A percentile compares a stretch with the other conserved stretches of the same genome.
These are phyloP conservation scores for Peniophora sp. DNA, from an alignment of 1,284 basidiomycete species.

Conservation along the genomic window DNA sequence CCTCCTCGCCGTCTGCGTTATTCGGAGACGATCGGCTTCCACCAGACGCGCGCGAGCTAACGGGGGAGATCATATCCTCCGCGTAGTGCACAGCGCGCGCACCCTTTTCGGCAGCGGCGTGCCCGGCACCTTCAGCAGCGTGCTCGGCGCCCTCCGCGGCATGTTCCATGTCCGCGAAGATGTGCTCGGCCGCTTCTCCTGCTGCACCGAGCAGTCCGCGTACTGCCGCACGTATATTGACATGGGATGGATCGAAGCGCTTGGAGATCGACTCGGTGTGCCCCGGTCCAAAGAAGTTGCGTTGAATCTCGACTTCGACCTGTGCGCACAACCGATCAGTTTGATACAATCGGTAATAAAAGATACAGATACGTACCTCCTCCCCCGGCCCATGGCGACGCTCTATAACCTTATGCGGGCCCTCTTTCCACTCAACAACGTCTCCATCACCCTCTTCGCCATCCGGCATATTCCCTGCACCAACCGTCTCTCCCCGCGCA, in stretches of 20 bases:
- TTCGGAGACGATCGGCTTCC: background rate
- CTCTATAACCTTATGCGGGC: constrained; percentile 61
- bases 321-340: constrained; percentile 18
- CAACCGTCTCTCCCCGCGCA: constrained; percentile 18
- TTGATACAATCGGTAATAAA: background rate
- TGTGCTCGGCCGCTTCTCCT: constrained; percentile 19
- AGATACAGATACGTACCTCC: constrained; percentile 41
- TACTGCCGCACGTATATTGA: constrained; percentile 9
- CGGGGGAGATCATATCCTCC: background rate
- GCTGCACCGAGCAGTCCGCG: constrained; percentile 12
- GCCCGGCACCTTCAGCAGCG: constrained; percentile 23
- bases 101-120: constrained; percentile 4
- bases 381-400: constrained; percentile 45
- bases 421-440: constrained; percentile 60
- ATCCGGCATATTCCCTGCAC: constrained; percentile 34
- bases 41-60: background rate
- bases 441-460: constrained; percentile 26
- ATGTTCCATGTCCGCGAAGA: constrained; percentile 19
- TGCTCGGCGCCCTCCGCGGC: constrained; percentile 24
- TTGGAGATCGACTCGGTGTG: constrained; percentile 15
- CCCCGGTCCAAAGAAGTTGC: constrained; percentile 30
- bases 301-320: constrained; percentile 58
- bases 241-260: constrained; percentile 16
- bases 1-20: constrained; percentile 28
- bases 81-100: background rate